Conservation (phyloP, 2,329 filamentous ascomycete genomes). For the Phaeosphaeriaceae sp. region DNA sequence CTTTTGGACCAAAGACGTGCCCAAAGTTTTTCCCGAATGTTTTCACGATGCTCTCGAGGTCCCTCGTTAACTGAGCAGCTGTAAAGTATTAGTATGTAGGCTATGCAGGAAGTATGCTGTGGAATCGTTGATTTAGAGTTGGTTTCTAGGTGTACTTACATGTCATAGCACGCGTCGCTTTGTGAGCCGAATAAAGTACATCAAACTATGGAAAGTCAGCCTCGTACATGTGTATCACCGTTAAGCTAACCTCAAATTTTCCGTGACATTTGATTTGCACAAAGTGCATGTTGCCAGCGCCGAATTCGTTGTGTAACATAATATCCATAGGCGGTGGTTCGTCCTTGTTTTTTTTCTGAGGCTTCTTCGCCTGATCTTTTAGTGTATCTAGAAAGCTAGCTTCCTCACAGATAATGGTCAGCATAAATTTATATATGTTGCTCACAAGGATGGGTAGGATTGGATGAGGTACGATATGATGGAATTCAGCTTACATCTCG, state of each 20-base stretch:
- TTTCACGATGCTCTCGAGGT: conserved; percentile 68
- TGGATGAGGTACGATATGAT: background rate
- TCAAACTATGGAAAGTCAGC: conserved; percentile 69
- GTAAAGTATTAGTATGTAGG: conserved; percentile 17
- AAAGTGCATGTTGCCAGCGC: conserved; percentile 78
- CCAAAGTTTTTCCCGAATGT: conserved; percentile 76
- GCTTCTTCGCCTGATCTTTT: conserved; percentile 61
- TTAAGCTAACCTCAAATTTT: conserved; percentile 66
- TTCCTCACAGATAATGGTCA: conserved; percentile 55
- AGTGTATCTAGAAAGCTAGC: conserved; percentile 62
- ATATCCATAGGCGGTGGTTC: conserved; percentile 19
- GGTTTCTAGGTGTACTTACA: conserved; percentile 46
- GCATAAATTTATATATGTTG: background rate
- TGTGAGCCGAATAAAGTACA: conserved; percentile 83
- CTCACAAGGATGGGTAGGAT: background rate
- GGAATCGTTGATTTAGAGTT: no score
- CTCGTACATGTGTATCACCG: background rate
- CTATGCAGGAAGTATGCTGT: background rate
- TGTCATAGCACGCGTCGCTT: conserved; percentile 61
- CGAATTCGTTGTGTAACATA: conserved; percentile 68
- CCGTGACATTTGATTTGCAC: conserved; percentile 91
- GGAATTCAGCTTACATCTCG: conserved; percentile 61
- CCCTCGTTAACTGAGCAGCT: conserved; percentile 67
- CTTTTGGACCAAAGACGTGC: conserved; percentile 70
- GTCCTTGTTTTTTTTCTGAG: conserved; percentile 6